Percentiles rank a stretch among this genome's conserved stretches.
Evolutionary conservation across 345 rosid genomes (phyloP).

Genomic region (Rhizophora mangle): DNA sequence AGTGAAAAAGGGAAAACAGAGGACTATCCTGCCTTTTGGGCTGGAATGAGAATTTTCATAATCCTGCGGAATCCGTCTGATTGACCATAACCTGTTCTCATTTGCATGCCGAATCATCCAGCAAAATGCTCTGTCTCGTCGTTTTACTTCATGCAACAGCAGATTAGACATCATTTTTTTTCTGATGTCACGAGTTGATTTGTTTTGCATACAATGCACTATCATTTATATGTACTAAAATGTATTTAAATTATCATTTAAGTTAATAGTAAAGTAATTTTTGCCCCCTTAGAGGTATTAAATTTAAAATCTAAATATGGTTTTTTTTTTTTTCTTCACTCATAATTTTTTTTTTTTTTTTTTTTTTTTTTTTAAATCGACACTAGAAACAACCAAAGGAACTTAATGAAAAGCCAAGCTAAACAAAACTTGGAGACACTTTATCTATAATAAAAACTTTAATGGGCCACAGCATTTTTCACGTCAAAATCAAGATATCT

Average conservation of each 20-base stretch:
- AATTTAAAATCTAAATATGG: neutral
- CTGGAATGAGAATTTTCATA: neutral
- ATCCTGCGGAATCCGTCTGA: neutral
- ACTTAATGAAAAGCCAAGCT: neutral
- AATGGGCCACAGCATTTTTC: too few species aligned
- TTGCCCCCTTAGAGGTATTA: neutral
- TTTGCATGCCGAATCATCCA: neutral
- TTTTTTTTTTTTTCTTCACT: neutral
- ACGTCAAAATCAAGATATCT: too few species aligned
- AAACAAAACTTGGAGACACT: too few species aligned
- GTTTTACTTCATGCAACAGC: too few species aligned
- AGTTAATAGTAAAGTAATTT: neutral
- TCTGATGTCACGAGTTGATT: constrained; percentile 2
- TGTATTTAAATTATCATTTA: neutral
- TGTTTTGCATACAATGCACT: too few species aligned
- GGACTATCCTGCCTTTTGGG: too few species aligned
- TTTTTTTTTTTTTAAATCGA: too few species aligned
- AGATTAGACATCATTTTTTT: too few species aligned
- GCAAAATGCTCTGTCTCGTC: neutral
- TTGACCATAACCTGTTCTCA: neutral
- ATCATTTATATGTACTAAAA: too few species aligned
- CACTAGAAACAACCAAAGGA: neutral
- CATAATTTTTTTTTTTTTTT: neutral
- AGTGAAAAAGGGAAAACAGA: too few species aligned
- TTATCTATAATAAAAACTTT: too few species aligned